phyloP scores from a whole-genome alignment of 208 protist species.

The Leishmania gerbilli region DNA sequence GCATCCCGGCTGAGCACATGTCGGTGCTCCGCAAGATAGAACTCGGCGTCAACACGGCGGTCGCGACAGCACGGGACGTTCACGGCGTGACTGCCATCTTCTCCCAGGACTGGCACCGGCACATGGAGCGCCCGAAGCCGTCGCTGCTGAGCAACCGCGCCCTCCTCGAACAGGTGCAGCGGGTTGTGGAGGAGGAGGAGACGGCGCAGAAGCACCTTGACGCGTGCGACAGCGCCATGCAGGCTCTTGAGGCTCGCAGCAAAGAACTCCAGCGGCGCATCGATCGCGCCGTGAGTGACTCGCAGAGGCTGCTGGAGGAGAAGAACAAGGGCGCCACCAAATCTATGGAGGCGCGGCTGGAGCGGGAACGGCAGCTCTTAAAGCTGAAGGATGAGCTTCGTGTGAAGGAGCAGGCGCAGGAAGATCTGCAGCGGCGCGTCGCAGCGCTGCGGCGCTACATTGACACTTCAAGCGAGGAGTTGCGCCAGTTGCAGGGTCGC shows the following conservation, averaged over 20 bases:
- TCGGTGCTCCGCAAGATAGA: constrained; percentile 70
- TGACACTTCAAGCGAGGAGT: constrained; percentile 57
- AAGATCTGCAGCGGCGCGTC: constrained; percentile 76
- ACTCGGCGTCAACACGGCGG: constrained; percentile 48
- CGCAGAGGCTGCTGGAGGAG: constrained; percentile 70
- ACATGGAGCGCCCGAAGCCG: constrained; percentile 43
- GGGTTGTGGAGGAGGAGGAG: constrained; percentile 64
- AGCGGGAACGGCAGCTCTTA: constrained; percentile 35
- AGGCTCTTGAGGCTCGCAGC: constrained; percentile 54
- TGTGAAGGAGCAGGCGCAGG: constrained; percentile 63
- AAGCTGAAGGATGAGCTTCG: constrained; percentile 58
- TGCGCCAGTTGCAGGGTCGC: constrained; percentile 52
- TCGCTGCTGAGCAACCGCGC: constrained; percentile 65
- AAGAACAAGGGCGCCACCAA: constrained; percentile 41
- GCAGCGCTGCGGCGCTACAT: constrained; percentile 63
- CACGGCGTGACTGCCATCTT: constrained; percentile 43
- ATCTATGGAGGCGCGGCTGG: constrained; percentile 43
- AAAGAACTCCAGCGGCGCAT: constrained; percentile 68
- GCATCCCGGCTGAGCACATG: constrained; percentile 72
- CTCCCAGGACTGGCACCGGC: constrained; percentile 47
- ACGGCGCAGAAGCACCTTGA: constrained; percentile 41
- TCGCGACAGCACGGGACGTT: constrained; percentile 45
- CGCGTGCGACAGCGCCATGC: constrained; percentile 54
- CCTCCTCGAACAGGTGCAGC: constrained; percentile 59
- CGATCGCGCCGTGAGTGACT: constrained; percentile 52